Conservation (phyloP, 169 alveolate genomes). For the Plasmodium vivax region DNA sequence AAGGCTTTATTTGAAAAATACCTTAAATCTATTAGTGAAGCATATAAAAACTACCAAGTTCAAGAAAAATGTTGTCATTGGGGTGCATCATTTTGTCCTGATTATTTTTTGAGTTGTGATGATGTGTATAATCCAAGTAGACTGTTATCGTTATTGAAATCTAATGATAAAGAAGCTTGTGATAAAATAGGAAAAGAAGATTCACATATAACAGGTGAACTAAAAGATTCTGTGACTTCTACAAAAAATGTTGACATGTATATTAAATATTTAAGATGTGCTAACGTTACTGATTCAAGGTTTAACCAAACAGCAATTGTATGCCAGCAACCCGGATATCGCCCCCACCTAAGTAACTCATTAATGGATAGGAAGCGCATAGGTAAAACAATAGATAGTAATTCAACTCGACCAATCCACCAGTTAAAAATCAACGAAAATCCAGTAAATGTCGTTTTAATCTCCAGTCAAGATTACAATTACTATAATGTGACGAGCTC, state of each 20-base stretch:
- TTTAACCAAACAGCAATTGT: background rate
- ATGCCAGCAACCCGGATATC: background rate
- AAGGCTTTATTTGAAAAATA: background rate
- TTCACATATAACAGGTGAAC: background rate
- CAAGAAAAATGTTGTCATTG: background rate
- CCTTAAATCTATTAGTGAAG: background rate
- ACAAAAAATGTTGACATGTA: background rate
- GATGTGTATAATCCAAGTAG: background rate
- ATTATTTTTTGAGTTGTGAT: background rate
- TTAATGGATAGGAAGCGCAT: background rate
- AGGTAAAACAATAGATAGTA: background rate
- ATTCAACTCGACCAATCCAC: background rate
- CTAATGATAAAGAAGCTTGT: background rate
- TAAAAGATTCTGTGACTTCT: background rate
- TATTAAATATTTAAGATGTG: background rate
- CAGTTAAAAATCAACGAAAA: background rate
- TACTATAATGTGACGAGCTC: background rate
- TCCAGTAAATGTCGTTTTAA: background rate
- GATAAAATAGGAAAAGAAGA: background rate
- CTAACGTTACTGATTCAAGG: background rate
- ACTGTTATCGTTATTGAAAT: background rate
- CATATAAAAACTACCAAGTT: background rate
- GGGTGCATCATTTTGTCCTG: background rate
- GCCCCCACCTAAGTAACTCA: background rate
- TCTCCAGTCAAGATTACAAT: background rate